Evolutionary conservation across 2,329 filamentous ascomycete genomes (phyloP).

Genomic region (Neonectria punicea): DNA sequence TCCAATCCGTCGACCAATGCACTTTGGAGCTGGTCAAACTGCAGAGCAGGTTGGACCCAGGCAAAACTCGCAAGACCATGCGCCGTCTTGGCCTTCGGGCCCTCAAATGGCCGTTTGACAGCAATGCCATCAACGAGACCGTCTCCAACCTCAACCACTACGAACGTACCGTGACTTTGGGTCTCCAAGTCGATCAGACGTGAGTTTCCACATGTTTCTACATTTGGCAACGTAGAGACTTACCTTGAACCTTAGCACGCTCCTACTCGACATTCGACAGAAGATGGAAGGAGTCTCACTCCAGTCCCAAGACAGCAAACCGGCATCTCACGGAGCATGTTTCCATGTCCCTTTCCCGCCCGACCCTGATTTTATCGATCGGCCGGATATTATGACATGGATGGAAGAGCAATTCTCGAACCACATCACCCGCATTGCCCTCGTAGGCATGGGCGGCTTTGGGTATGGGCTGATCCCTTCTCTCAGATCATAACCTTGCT

Average conservation of each 20-base stretch:
- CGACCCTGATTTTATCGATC: conserved; percentile 46
- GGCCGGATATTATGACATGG: conserved; percentile 39
- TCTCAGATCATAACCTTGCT: background rate
- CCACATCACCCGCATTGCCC: conserved; percentile 37
- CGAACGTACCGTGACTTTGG: background rate
- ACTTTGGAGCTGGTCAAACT: conserved; percentile 9
- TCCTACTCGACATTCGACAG: conserved; percentile 13
- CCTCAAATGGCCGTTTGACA: conserved; percentile 27
- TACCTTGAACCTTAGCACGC: background rate
- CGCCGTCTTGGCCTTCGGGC: conserved; percentile 11
- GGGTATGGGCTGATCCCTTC: conserved; percentile 24
- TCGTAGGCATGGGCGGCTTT: conserved; percentile 49
- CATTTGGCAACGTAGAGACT: background rate
- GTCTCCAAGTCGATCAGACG: conserved; percentile 14
- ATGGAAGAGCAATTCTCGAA: conserved; percentile 35
- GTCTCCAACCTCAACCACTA: conserved; percentile 1
- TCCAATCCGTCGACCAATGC: conserved; percentile 13
- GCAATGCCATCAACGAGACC: conserved; percentile 12
- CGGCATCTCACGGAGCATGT: background rate
- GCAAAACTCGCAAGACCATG: conserved; percentile 19
- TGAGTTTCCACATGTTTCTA: background rate
- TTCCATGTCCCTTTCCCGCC: conserved; percentile 42
- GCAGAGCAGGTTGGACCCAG: conserved; percentile 12
- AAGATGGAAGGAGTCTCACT: background rate
- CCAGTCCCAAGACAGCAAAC: background rate